phyloP scores from a whole-genome alignment of 306 rosid species.

The Quercus berberidifolia region DNA sequence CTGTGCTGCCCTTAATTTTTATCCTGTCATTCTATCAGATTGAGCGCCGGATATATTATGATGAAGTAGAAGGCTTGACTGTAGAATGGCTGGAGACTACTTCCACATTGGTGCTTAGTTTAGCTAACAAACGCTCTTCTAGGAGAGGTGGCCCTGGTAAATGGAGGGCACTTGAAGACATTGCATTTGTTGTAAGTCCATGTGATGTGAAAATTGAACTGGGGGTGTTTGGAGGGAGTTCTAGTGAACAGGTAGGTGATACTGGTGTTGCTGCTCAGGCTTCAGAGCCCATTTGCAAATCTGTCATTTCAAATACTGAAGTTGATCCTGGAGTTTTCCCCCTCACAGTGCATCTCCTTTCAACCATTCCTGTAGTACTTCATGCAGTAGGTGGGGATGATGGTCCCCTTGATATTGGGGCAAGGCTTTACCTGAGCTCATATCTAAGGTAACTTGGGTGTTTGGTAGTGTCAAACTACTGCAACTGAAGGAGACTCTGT shows the following conservation, averaged over 20 bases:
- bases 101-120: constrained; percentile 73
- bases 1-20: background rate
- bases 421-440: constrained; percentile 74
- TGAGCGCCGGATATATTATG: constrained; percentile 82
- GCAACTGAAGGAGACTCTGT: constrained; percentile 4
- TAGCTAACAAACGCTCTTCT: constrained; percentile 39
- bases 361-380: constrained; percentile 73
- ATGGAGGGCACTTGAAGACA: constrained; percentile 69
- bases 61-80: constrained; percentile 71
- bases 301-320: constrained; percentile 24
- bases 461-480: constrained; percentile 14
- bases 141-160: constrained; percentile 54
- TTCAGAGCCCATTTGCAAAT: constrained; percentile 11
- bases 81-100: constrained; percentile 86
- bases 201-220: constrained; percentile 35
- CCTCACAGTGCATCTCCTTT: constrained; percentile 53
- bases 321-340: constrained; percentile 68
- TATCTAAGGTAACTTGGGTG: constrained; percentile 43
- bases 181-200: constrained; percentile 52
- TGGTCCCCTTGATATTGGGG: constrained; percentile 78
- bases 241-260: constrained; percentile 12
- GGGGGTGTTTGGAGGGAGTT: constrained; percentile 23
- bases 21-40: constrained; percentile 39
- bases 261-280: constrained; percentile 15
- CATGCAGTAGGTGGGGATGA: constrained; percentile 84